Percentiles rank a stretch among this genome's conserved stretches.
These are phyloP conservation scores for Haplosporangium sp. DNA, from an alignment of 371 early-diverging fungal genomes.

Conservation along the genomic window DNA sequence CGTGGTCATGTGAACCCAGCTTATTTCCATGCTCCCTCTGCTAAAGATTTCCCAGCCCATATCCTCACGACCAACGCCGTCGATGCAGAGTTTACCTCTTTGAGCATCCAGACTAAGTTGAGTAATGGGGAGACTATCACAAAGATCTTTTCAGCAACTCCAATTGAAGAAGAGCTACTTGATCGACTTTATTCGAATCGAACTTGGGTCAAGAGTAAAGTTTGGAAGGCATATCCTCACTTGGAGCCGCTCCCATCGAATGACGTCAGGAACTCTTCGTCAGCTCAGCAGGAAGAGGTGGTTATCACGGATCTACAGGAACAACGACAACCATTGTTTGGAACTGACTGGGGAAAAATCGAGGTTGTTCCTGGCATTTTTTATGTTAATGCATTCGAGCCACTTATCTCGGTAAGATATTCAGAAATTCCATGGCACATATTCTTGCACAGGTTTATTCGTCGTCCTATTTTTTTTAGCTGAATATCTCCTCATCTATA, in stretches of 20 bases:
- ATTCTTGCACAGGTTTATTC: too few relatives aligned
- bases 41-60: conserved; percentile 60
- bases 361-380: conserved; percentile 61
- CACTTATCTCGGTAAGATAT: conserved; percentile 66
- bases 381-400: conserved; percentile 72
- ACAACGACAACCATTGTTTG: conserved; percentile 6
- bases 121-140: conserved; percentile 66
- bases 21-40: conserved; percentile 61
- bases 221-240: conserved; percentile 78
- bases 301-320: background rate
- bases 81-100: conserved; percentile 62
- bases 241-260: conserved; percentile 57
- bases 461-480: too few relatives aligned
- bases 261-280: background rate
- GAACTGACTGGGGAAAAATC: conserved; percentile 36
- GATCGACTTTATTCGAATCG: conserved; percentile 60
- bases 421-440: background rate
- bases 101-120: conserved; percentile 59
- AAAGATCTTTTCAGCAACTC: conserved; percentile 68
- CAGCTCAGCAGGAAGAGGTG: background rate
- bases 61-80: conserved; percentile 66
- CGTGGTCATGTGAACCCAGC: conserved; percentile 66
- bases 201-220: conserved; percentile 67
- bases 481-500: too few relatives aligned
- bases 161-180: conserved; percentile 57